Base-by-base conservation (phyloP, 495 filamentous ascomycete genomes). In the Penicillium psychrofluorescens region DNA sequence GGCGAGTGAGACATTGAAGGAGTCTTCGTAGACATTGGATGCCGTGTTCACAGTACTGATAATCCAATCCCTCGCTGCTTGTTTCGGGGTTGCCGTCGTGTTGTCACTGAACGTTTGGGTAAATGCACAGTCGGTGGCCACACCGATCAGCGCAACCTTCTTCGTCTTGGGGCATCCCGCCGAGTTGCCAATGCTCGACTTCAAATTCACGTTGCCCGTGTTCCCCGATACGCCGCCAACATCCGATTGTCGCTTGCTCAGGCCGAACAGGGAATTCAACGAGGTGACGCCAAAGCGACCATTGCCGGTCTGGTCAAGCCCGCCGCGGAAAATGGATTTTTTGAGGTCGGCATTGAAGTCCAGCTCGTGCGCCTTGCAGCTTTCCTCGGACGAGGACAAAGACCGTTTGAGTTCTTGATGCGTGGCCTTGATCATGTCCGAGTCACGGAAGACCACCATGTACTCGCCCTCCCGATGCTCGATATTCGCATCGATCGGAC, bases 1-100 rank as follows among this genome's bases (percentile, higher is more conserved):
- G 35, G 89, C 92, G 16, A 98, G 78, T 0, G 88, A 86, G 51
- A 98, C 88, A 55, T 95, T 96, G 76, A 98, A 97, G 5, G 85
- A 84, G 43, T 72, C 77, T 66, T 98, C 94, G 53, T 86, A 98
- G 3, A 95, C 64, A 43, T 74, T 77, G 4, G 92, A 97, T 11
- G 92, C 92, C 12, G 80, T 72, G 67, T 95, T 95, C 49, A 98
- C 83, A 54, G 86, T 74, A 37, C 70, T 76, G 61, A 98, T 90
- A 39, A 98, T 70, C 61, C 90, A 94, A 29, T 73, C 40, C 37
- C 76, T 71, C 2, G 83, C 78, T 4, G 72, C 63, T 12, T 80
- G 74, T 13, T 76, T 72, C 2, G 57, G 44, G 2, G 54, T 58
- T 0, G 46, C 45, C 33, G 55, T 22, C 22, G 22, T 61, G 30